Evolutionary conservation across 2,329 filamentous ascomycete genomes (phyloP).

Genomic region (Fusarium chaquense): DNA sequence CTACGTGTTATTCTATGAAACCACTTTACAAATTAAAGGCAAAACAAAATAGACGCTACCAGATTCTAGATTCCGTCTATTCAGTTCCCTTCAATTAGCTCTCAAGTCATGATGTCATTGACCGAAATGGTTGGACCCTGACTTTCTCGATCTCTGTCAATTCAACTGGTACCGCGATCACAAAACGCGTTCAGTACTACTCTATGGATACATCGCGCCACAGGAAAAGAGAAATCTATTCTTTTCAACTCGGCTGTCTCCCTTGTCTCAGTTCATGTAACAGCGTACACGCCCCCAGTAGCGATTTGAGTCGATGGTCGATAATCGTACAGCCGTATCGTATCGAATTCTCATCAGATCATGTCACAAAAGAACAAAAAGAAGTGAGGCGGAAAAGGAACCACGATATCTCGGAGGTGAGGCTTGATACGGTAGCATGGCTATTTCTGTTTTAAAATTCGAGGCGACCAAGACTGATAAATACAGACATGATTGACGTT

Average conservation of each 20-base stretch:
- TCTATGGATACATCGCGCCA: neutral
- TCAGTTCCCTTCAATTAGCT: neutral
- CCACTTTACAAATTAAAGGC: neutral
- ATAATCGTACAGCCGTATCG: constrained; percentile 31
- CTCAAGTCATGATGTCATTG: constrained; percentile 35
- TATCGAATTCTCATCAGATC: constrained; percentile 36
- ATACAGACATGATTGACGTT: constrained; percentile 23
- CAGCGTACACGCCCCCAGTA: constrained; percentile 18
- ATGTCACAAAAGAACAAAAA: neutral
- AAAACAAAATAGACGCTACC: neutral
- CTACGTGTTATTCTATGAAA: neutral
- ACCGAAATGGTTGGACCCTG: constrained; percentile 12
- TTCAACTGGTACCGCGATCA: constrained; percentile 19
- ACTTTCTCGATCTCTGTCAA: constrained; percentile 15
- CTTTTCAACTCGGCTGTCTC: neutral
- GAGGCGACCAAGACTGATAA: constrained; percentile 18
- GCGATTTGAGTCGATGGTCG: constrained; percentile 20
- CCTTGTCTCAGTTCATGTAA: constrained; percentile 26
- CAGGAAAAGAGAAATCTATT: neutral
- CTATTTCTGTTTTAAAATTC: constrained; percentile 2
- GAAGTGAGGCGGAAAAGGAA: constrained; percentile 26
- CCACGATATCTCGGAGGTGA: constrained; percentile 10
- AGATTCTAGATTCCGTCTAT: neutral
- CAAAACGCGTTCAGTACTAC: neutral
- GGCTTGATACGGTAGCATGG: constrained; percentile 14